These are phyloP conservation scores for Ceratocystis variospora DNA, from an alignment of 2,329 filamentous ascomycete genomes.

Conservation along the genomic window DNA sequence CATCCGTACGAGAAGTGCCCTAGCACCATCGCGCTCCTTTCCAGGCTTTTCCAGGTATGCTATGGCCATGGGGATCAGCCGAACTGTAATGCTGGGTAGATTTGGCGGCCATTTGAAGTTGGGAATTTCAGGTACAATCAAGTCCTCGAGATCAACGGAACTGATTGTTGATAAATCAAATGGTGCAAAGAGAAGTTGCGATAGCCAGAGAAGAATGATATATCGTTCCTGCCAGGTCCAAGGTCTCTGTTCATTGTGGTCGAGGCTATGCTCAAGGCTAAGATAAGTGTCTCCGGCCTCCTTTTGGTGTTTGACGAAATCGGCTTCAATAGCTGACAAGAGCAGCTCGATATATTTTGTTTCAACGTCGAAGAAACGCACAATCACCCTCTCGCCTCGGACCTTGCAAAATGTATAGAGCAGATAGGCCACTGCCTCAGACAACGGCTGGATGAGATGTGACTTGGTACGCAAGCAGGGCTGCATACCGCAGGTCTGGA, in stretches of 20 bases:
- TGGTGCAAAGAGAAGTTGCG: conserved; percentile 67
- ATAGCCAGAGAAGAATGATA: conserved; percentile 74
- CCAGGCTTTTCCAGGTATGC: conserved; percentile 60
- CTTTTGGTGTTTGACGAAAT: conserved; percentile 26
- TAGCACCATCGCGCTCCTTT: conserved; percentile 84
- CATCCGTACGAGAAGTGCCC: conserved; percentile 63
- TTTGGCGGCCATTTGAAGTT: conserved; percentile 43
- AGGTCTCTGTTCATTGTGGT: conserved; percentile 19
- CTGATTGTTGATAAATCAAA: conserved; percentile 87
- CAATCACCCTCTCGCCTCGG: conserved; percentile 80
- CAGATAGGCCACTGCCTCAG: conserved; percentile 60
- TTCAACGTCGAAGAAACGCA: conserved; percentile 82
- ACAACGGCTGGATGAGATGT: conserved; percentile 40
- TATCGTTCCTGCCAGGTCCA: conserved; percentile 84
- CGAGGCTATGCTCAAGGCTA: conserved; percentile 19
- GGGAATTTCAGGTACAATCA: conserved; percentile 30
- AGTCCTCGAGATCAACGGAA: conserved; percentile 37
- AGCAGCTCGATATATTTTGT: conserved; percentile 71
- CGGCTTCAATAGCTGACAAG: conserved; percentile 56
- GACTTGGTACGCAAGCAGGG: conserved; percentile 25
- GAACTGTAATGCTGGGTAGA: conserved; percentile 55
- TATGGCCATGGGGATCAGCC: conserved; percentile 57
- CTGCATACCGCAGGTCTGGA: conserved; percentile 35
- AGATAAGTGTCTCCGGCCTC: not conserved
- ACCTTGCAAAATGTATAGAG: conserved; percentile 92